Percentiles rank a stretch among this genome's conserved stretches.
phyloP scores from a whole-genome alignment of 495 filamentous ascomycete species.

The Daldinia bambusicola region DNA sequence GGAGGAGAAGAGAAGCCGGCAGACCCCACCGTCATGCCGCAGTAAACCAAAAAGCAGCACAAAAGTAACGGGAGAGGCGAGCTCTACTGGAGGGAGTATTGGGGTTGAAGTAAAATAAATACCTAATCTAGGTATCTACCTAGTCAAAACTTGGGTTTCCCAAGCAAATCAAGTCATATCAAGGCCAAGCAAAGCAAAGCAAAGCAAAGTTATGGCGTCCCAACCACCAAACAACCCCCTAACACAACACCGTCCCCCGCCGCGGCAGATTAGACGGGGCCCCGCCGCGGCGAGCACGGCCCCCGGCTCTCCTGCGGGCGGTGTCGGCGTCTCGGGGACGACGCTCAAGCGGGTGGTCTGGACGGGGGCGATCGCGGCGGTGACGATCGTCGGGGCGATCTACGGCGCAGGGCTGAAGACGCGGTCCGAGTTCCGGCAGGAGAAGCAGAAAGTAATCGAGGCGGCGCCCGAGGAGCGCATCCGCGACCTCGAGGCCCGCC shows the following conservation, averaged over 20 bases:
- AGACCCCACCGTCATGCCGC: background rate
- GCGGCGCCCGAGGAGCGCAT: constrained; percentile 51
- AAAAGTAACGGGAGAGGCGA: constrained; percentile 33
- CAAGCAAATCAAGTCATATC: no score
- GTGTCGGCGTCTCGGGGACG: background rate
- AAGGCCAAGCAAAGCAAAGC: background rate
- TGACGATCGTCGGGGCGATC: constrained; percentile 60
- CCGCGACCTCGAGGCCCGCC: constrained; percentile 49
- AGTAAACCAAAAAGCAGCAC: background rate
- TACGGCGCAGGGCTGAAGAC: constrained; percentile 70
- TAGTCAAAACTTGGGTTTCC: no score
- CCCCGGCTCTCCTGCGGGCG: background rate
- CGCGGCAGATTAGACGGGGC: background rate
- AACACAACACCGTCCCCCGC: background rate
- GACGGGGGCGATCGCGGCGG: constrained; percentile 60
- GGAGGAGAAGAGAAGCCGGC: background rate
- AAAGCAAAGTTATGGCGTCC: background rate
- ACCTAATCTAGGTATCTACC: no score
- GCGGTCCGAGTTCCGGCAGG: constrained; percentile 54
- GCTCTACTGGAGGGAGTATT: constrained; percentile 42
- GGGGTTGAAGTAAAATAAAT: constrained; percentile 7
- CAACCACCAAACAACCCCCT: background rate
- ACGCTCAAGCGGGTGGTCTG: constrained; percentile 52
- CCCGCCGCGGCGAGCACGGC: background rate
- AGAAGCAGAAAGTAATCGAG: constrained; percentile 49